Evolutionary conservation across 768 basidiomycete species (phyloP), one percentile per base, ranked within the genome.

Genomic region (Tulasnella calospora): DNA sequence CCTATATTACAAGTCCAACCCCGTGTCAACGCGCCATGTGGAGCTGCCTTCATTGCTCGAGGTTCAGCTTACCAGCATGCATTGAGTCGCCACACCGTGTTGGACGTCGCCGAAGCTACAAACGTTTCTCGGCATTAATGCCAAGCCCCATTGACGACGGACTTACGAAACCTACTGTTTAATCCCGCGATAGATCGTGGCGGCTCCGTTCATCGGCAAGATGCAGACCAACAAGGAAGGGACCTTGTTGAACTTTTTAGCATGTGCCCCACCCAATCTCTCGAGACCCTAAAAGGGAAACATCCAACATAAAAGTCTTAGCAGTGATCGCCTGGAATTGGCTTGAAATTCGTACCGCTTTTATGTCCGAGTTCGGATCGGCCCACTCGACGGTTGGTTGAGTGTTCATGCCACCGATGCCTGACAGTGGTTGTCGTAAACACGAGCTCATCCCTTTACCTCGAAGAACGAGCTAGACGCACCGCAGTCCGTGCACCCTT

Each of bases 81-180:
- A 95, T 80, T 95, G 93, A 0, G 93, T 94, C 0, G 92, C 90
- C 9, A 94, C 89, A 35, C 94, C 94, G 81, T 88, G 86, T 90
- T 72, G 27, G 55, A 92, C 85, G 81, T 94, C 93, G 7, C 93
- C 93, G 75, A 93, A 93, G 81, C 93, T 94, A 78, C 3, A 44
- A 23, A 44, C 40, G 55, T n/a, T 46, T 47, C 36, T 47, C 7
- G 1, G 57, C 2, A 55, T 23, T n/a, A 17, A n/a, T 19, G 1
- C 33, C 44, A 44, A 72, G 38, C 10, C 8, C 27, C 9, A 41
- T 27, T 13, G 46, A 33, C 23, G n/a, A 3, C 13, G 13, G 55
- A 8, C 2, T 9, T 5, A 51, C 2, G 21, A 76, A 0, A 87
- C 90, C 80, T 82, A 94, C 93, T 93, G 91, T 84, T 94, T 94